Evolutionary conservation across 2,329 filamentous ascomycete species (phyloP).

Genomic region (Sarocladium strictum): DNA sequence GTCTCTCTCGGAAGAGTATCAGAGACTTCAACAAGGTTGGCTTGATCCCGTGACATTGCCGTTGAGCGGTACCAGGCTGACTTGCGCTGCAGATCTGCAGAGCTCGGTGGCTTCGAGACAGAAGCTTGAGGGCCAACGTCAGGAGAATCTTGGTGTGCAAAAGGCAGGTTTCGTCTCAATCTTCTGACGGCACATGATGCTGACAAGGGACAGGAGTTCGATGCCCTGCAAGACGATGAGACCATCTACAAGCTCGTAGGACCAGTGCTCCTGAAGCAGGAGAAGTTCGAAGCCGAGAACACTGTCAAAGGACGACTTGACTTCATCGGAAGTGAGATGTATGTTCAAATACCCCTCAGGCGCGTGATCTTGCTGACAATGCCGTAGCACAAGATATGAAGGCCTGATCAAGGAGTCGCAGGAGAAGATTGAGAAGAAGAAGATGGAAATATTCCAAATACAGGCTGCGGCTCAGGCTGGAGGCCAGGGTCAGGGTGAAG

Average conservation of each 20-base stretch:
- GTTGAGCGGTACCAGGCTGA: constrained; percentile 8
- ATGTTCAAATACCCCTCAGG: constrained; percentile 24
- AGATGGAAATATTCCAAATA: constrained; percentile 51
- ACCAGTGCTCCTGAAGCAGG: constrained; percentile 89
- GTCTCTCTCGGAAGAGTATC: constrained; percentile 78
- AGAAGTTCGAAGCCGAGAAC: constrained; percentile 81
- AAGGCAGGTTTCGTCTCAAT: constrained; percentile 44
- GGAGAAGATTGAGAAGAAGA: constrained; percentile 52
- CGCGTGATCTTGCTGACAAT: constrained; percentile 13
- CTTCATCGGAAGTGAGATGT: constrained; percentile 94
- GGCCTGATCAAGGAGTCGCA: constrained; percentile 49
- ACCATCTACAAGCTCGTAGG: constrained; percentile 95
- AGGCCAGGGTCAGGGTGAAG: constrained; percentile 16
- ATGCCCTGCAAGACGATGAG: constrained; percentile 69
- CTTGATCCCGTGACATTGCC: constrained; percentile 1
- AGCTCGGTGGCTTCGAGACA: constrained; percentile 71
- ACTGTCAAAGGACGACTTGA: constrained; percentile 87
- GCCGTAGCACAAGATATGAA: constrained; percentile 36
- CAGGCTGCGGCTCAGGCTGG: constrained; percentile 42
- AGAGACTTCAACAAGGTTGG: constrained; percentile 76
- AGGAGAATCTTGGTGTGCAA: constrained; percentile 86
- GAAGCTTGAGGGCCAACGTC: constrained; percentile 87
- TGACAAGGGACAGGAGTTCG: constrained; percentile 63
- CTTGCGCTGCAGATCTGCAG: constrained; percentile 61
- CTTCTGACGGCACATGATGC: neutral